Evolutionary conservation across 108 stramenopile species (phyloP), one percentile per base, ranked within the genome.

Genomic region (Nitzschia putrida): DNA sequence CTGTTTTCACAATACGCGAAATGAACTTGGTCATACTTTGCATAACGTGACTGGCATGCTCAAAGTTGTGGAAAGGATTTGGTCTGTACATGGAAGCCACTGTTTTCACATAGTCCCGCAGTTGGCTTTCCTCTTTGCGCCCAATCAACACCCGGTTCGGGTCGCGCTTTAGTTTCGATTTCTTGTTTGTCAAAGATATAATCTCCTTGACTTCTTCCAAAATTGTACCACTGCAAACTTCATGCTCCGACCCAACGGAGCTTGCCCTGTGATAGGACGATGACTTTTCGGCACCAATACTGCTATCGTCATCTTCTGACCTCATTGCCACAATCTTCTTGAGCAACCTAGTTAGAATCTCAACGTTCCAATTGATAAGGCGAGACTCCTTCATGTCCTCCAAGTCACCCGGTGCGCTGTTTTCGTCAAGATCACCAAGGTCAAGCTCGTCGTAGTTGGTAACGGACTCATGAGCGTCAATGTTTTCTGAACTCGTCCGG

Each of bases 141-240:
- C 40, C 53, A 25, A 72, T n/a, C 2, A 18, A 12, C 0, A 60
- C 58, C 39, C 14, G 11, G 16, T n/a, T 39, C 1, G 37, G 21
- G 7, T n/a, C 26, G 0, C 37, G 13, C 20, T 64, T 47, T 14
- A 64, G 53, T 14, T 14, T 12, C 7, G 65, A 52, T 41, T 68
- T 67, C 40, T 37, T 73, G 7, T 49, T 53, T 16, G 79, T 72
- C 21, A 80, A 52, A 18, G 43, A 38, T 12, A 80, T 69, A 39
- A 66, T 65, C 23, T 80, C 79, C 7, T 53, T 52, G 13, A 74
- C 79, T 60, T 80, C 73, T 25, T 80, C 79, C 26, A 80, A 56
- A 14, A 50, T 24, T 1, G 41, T 40, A 49, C 47, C 18, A 3
- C 38, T 14, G n/a, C 60, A 23, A 14, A 21, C 13, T 61, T 22